Evolutionary conservation across 2,329 filamentous ascomycete species (phyloP), one percentile per base, ranked within the genome.

Genomic region (Amauroascus verrucosus): DNA sequence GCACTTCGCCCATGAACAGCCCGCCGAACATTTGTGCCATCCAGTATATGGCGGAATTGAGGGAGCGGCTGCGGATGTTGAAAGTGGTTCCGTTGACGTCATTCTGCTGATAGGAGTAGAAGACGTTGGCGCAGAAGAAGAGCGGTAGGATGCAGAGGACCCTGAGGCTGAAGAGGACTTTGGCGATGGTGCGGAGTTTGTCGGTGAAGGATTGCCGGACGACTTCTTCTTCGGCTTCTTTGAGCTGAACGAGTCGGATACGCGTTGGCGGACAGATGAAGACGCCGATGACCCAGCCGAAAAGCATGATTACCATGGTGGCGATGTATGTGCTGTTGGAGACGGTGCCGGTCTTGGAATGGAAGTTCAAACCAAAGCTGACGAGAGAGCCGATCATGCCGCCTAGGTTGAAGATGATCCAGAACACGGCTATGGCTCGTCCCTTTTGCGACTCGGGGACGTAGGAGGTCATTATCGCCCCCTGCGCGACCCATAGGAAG

Each of bases 21-120:
- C 74, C 76, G 8, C 76, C 76, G n/a, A 77, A 57, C 67, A 80
- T 79, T 65, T 80, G 77, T 3, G 77, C 74, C 9, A 79, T 70
- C 76, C 76, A 80, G 66, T 80, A 79, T 24, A 80, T 64, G 1
- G 75, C 67, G 52, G 74, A 73, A 62, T 80, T 79, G 45, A 80
- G 72, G 2, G 77, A 74, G n/a, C 77, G 75, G 2, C 75, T 75
- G 54, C 77, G 74, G 53, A 77, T 74, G 59, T 77, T 75, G 67
- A 80, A 81, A 32, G 73, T 74, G 54, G 71, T 68, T 9, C 73
- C 74, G 64, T 81, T 81, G 64, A 79, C 76, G 55, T 69, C 67
- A 62, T 79, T 78, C 57, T 77, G 76, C 61, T 80, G 77, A 61
- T 80, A 80, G 41, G 75, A 75, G 64, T 79, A 79, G 62, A 79